phyloP scores from a whole-genome alignment of 257 asterid genomes.

The Solanum sitiens region DNA sequence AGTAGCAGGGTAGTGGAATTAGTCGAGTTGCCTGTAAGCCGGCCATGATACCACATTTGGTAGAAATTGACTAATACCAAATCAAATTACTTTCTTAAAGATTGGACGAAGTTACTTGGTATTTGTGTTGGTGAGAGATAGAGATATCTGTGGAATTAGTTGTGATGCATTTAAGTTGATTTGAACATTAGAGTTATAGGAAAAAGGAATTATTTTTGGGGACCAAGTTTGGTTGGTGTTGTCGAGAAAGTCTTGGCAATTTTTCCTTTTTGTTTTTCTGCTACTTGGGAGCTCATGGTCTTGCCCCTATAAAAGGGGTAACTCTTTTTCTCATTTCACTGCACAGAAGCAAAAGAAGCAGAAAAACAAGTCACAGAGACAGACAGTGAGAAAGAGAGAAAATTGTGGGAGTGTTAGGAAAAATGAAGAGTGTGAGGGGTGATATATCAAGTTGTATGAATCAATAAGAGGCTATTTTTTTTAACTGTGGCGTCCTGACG shows the following conservation, averaged over 20 bases:
- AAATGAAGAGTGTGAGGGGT: neutral
- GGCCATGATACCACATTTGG: neutral
- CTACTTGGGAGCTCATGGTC: neutral
- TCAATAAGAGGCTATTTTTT: neutral
- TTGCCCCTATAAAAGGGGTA: neutral
- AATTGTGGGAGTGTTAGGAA: neutral
- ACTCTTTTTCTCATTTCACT: neutral
- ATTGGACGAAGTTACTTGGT: neutral
- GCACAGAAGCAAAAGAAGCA: neutral
- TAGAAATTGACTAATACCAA: neutral
- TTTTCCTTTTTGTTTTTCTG: neutral
- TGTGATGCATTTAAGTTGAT: neutral
- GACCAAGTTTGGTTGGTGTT: neutral
- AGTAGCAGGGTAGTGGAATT: neutral
- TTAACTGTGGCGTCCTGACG: neutral
- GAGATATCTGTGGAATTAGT: neutral
- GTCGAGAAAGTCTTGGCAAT: neutral
- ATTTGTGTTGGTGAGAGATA: neutral
- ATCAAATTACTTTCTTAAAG: neutral
- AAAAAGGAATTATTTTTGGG: neutral
- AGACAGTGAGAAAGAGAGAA: neutral
- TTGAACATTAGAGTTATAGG: neutral
- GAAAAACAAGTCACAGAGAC: neutral
- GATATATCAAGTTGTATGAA: neutral
- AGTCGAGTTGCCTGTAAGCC: neutral